A percentile compares a stretch with the other conserved stretches of the same genome.
These are phyloP conservation scores for Colletotrichum sp. DNA, from an alignment of 2,329 filamentous ascomycete genomes.

Conservation along the genomic window DNA sequence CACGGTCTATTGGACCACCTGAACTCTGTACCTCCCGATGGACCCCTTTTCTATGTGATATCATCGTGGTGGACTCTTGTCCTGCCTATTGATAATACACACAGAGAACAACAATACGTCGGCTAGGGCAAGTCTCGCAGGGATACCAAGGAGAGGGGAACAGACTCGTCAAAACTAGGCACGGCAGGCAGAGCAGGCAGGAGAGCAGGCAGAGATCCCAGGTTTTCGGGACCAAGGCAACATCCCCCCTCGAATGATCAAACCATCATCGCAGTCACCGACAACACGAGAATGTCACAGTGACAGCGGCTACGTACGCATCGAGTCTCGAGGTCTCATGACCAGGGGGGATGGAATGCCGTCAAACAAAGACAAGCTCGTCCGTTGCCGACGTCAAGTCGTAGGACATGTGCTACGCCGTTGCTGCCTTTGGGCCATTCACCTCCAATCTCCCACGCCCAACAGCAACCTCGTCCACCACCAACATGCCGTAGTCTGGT, in stretches of 20 bases:
- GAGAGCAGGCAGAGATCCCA: not conserved
- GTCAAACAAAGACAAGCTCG: not conserved
- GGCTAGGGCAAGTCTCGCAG: not conserved
- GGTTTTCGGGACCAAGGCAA: constrained; percentile 11
- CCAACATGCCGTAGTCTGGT: not conserved
- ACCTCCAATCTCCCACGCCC: not conserved
- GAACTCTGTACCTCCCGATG: not conserved
- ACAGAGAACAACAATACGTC: not conserved
- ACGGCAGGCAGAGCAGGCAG: not conserved
- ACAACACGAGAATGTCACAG: constrained; percentile 14
- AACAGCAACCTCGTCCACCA: not conserved
- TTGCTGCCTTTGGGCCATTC: not conserved
- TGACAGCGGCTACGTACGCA: not conserved
- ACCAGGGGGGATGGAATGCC: not conserved
- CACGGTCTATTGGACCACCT: not conserved
- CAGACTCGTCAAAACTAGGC: not conserved
- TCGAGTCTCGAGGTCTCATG: not conserved
- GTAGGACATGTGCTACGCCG: not conserved
- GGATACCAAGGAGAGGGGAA: not conserved
- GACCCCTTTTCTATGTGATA: not conserved
- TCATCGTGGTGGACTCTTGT: not conserved
- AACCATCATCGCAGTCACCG: not conserved
- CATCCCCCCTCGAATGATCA: not conserved
- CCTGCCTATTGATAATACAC: not conserved
- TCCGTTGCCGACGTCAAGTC: not conserved